phyloP scores from a whole-genome alignment of 2,329 filamentous ascomycete species.

The Alternaria burnsii region DNA sequence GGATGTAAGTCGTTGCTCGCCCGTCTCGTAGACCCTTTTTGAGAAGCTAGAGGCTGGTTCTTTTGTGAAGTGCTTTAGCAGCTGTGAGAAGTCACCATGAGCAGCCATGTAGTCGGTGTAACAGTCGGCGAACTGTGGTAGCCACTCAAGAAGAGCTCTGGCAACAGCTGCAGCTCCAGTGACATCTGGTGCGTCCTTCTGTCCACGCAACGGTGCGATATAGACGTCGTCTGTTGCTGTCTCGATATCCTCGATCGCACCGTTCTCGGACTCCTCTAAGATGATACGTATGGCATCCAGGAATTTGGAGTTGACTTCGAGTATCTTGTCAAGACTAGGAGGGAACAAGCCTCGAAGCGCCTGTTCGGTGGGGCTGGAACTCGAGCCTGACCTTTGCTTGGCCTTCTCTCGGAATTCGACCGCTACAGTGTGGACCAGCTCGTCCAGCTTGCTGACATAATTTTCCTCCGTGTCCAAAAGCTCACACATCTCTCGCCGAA shows the following conservation, averaged over 20 bases:
- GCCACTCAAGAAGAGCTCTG: slow-evolving; percentile 86
- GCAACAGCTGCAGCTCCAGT: slow-evolving; percentile 82
- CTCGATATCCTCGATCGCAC: slow-evolving; percentile 80
- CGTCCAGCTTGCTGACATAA: slow-evolving; percentile 87
- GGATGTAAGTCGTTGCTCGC: slow-evolving; percentile 90
- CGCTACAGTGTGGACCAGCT: slow-evolving; percentile 82
- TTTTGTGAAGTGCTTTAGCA: slow-evolving; percentile 79
- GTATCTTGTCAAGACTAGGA: slow-evolving; percentile 78
- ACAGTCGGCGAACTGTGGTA: slow-evolving; percentile 88
- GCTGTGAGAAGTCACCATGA: slow-evolving; percentile 84
- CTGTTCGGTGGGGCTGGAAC: slow-evolving; percentile 74
- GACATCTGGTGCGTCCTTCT: slow-evolving; percentile 67
- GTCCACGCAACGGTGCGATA: slow-evolving; percentile 45
- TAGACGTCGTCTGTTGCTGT: slow-evolving; percentile 54
- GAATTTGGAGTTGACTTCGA: slow-evolving; percentile 83
- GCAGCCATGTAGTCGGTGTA: slow-evolving; percentile 94
- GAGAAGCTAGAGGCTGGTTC: slow-evolving; percentile 84
- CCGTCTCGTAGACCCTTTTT: slow-evolving; percentile 79
- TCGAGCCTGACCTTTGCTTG: slow-evolving; percentile 64
- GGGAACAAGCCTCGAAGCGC: slow-evolving; percentile 83
- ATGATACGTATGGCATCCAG: slow-evolving; percentile 77
- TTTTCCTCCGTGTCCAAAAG: slow-evolving; percentile 92
- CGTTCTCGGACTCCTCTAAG: slow-evolving; percentile 84
- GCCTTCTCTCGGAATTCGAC: slow-evolving; percentile 79
- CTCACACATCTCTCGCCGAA: slow-evolving; percentile 89